A percentile compares a stretch with the other conserved stretches of the same genome.
Conservation (phyloP, 1,284 basidiomycete species). For the Apiotrichum domesticum region DNA sequence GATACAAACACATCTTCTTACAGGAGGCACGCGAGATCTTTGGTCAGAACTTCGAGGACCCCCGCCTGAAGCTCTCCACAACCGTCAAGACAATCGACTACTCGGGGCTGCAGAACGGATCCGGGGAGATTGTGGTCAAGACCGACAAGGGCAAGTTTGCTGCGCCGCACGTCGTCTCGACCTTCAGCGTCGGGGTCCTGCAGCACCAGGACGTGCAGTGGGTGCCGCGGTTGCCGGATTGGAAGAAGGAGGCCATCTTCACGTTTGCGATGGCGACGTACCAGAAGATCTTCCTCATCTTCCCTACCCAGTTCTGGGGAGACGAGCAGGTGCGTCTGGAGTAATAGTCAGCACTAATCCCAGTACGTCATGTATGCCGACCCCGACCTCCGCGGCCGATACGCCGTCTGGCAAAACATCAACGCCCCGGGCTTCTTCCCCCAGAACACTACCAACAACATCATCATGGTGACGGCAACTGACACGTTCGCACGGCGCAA, state of each 20-base stretch:
- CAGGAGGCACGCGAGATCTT: slow-evolving; percentile 58
- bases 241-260: slow-evolving; percentile 61
- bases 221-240: slow-evolving; percentile 55
- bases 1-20: slow-evolving; percentile 61
- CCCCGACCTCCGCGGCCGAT: slow-evolving; percentile 55
- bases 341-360: neutral
- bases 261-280: slow-evolving; percentile 62
- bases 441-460: slow-evolving; percentile 38
- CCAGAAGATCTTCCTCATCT: slow-evolving; percentile 65
- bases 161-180: slow-evolving; percentile 57
- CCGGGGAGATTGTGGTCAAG: slow-evolving; percentile 47
- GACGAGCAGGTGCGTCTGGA: slow-evolving; percentile 53
- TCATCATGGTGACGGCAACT: slow-evolving; percentile 62
- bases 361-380: slow-evolving; percentile 63
- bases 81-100: slow-evolving; percentile 55
- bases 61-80: slow-evolving; percentile 55
- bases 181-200: slow-evolving; percentile 56
- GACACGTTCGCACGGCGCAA: slow-evolving; percentile 53
- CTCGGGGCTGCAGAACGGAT: slow-evolving; percentile 23
- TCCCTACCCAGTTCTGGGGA: slow-evolving; percentile 63
- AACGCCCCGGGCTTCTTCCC: slow-evolving; percentile 58
- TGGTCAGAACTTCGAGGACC: slow-evolving; percentile 48
- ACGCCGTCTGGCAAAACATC: slow-evolving; percentile 65
- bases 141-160: slow-evolving; percentile 49
- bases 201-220: slow-evolving; percentile 59